Percentiles rank a stretch among this genome's conserved stretches.
Conservation (phyloP, 148 eudicot species). For the Vaccinium corymbosum region DNA sequence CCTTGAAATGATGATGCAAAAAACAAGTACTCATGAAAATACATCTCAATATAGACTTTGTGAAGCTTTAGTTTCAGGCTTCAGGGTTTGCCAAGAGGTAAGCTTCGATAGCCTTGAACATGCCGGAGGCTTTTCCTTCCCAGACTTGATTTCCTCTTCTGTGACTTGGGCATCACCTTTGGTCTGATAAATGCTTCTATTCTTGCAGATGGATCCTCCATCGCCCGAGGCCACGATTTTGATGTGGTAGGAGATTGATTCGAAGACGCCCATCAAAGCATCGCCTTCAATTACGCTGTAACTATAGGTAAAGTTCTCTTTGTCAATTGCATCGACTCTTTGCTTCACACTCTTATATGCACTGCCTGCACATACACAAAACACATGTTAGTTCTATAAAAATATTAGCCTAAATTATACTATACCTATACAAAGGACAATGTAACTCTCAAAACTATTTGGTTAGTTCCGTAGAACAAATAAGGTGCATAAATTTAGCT, state of each 20-base stretch:
- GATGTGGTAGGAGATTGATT: constrained; percentile 5
- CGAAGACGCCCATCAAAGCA: constrained; percentile 10
- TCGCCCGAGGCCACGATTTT: neutral
- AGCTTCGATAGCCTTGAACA: constrained; percentile 24
- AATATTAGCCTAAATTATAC: too few species aligned
- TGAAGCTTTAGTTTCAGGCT: constrained; percentile 2
- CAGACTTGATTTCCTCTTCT: constrained; percentile 18
- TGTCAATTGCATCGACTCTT: neutral
- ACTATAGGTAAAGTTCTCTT: constrained; percentile 15
- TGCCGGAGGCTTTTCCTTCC: constrained; percentile 10
- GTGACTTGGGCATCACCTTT: constrained; percentile 14
- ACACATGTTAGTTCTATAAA: neutral
- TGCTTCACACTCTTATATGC: constrained; percentile 1
- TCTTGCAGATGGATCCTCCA: constrained; percentile 12
- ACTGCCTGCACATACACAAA: neutral
- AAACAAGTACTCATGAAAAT: neutral
- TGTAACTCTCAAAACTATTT: too few species aligned
- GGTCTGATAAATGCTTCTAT: neutral
- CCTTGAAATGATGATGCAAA: too few species aligned
- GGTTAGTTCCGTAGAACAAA: too few species aligned
- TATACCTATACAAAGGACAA: too few species aligned
- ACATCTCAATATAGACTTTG: neutral
- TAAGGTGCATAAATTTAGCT: too few species aligned
- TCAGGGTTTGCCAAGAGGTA: constrained; percentile 16
- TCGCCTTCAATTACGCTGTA: constrained; percentile 17